Conservation (phyloP, 2,329 filamentous ascomycete genomes). For the Penicillium palitans region DNA sequence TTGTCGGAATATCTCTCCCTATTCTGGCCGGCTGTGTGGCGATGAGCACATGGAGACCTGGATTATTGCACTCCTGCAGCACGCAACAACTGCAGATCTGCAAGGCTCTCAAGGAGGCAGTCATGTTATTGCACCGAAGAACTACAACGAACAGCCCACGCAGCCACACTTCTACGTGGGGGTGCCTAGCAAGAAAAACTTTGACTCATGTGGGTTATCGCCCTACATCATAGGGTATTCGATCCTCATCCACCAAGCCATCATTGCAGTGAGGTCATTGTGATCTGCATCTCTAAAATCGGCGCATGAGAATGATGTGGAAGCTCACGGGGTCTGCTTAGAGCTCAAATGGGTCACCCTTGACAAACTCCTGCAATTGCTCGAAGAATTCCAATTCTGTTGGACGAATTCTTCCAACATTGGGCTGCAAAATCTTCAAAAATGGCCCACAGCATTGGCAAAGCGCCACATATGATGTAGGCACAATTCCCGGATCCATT, state of each 20-base stretch:
- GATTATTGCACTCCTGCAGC: background rate
- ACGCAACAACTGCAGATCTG: background rate
- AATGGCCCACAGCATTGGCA: background rate
- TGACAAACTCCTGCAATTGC: background rate
- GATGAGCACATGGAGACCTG: background rate
- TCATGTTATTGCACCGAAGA: background rate
- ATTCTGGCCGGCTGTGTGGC: background rate
- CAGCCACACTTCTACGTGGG: background rate
- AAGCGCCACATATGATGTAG: background rate
- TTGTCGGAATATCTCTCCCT: slow-evolving; percentile 4
- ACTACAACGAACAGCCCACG: background rate
- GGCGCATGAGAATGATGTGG: background rate
- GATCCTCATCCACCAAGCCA: background rate
- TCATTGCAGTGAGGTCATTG: background rate
- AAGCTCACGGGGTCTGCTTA: background rate
- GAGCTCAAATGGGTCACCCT: background rate
- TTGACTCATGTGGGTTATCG: background rate
- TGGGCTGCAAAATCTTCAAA: background rate
- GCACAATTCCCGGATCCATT: background rate
- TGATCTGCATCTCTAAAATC: background rate
- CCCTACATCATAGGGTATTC: background rate
- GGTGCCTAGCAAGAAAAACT: background rate
- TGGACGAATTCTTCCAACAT: background rate
- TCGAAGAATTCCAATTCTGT: background rate
- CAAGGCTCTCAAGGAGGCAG: background rate